These are phyloP conservation scores for Podospora conica DNA, from an alignment of 495 filamentous ascomycete species.

Conservation along the genomic window DNA sequence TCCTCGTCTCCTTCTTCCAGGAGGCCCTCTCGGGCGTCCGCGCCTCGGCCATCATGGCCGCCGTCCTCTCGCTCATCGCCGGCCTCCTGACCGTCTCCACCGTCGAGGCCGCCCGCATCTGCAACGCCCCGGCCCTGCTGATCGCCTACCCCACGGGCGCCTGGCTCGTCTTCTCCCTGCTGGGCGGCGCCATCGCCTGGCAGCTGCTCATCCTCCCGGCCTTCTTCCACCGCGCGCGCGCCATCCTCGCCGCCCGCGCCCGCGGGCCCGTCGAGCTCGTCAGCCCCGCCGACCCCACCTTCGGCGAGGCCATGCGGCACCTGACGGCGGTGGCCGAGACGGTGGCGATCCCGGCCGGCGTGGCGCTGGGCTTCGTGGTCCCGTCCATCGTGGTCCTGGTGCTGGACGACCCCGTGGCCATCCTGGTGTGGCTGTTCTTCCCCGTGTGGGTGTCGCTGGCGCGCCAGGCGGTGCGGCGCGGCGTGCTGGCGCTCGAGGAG, in stretches of 20 bases:
- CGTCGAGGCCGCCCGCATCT: conserved; percentile 34
- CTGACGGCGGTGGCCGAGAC: conserved; percentile 29
- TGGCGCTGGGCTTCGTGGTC: conserved; percentile 31
- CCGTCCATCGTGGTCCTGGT: conserved; percentile 62
- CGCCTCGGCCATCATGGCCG: conserved; percentile 19
- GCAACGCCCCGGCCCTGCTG: conserved; percentile 27
- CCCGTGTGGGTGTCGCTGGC: conserved; percentile 33
- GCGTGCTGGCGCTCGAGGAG: conserved; percentile 7
- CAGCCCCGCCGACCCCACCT: conserved; percentile 19
- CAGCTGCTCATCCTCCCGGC: conserved; percentile 37
- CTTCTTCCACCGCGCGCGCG: conserved; percentile 31
- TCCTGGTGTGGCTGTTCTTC: conserved; percentile 49
- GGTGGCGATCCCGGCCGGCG: conserved; percentile 34
- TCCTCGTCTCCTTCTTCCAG: conserved; percentile 35
- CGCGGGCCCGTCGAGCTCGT: conserved; percentile 1
- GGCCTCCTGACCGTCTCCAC: conserved; percentile 33
- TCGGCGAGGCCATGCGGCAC: conserved; percentile 30
- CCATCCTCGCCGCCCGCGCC: conserved; percentile 20
- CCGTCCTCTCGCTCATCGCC: conserved; percentile 27
- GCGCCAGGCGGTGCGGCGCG: conserved; percentile 24
- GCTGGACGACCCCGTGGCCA: conserved; percentile 61
- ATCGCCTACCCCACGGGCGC: conserved; percentile 32
- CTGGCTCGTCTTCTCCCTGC: conserved; percentile 37
- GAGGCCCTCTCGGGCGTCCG: conserved; percentile 25
- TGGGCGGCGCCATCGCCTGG: conserved; percentile 38